Base-by-base conservation (phyloP, 2,329 filamentous ascomycete genomes). In the Atkinsonella hypoxylon region DNA sequence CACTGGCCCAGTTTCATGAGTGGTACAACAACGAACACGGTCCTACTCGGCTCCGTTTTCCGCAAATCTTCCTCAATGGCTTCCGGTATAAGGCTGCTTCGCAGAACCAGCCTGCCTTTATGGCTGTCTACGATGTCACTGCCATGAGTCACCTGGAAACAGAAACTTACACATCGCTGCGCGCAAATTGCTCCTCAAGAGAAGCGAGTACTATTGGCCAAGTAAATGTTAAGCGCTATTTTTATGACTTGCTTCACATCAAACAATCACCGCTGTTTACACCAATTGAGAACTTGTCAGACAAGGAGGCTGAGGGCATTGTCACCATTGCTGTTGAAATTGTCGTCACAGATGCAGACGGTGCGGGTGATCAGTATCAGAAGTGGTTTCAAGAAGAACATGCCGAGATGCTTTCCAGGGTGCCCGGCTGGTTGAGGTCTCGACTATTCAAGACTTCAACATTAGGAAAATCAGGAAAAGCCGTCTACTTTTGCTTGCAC, bases 1-100 rank as follows among this genome's bases (percentile, higher is more conserved):
- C 82, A 50, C 67, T 76, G 45, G 73, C 79, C 55, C 81, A 87
- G 61, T 94, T 95, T 69, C 85, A 94, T 67, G 87, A 94, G 64
- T 91, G 87, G 87, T 95, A 95, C 73, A 90, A 94, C 71, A 93
- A 89, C 67, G 89, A 95, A 70, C 89, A 95, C 69, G 89, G 89
- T 49, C 89, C 89, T 17, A 79, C 82, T 15, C 84, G 89, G 45
- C 77, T 94, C 7, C 83, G 87, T 46, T 70, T 94, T 13, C 80
- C 86, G 4, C 82, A 85, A 59, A 82, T 90, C 62, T 81, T 81
- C 62, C 64, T 70, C 57, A 93, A 88, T 64, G 89, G 89, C 52
- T 83, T 93, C 58, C 83, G 89, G 42, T 95, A 89, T 69, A 77
- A 75, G 26, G 84, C 86, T 9, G 77, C 70, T 15, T 86, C 91